A percentile compares a stretch with the other conserved stretches of the same genome.
Evolutionary conservation across 176 grass and related monocot species (phyloP).

Genomic region (Ensete ventricosum): DNA sequence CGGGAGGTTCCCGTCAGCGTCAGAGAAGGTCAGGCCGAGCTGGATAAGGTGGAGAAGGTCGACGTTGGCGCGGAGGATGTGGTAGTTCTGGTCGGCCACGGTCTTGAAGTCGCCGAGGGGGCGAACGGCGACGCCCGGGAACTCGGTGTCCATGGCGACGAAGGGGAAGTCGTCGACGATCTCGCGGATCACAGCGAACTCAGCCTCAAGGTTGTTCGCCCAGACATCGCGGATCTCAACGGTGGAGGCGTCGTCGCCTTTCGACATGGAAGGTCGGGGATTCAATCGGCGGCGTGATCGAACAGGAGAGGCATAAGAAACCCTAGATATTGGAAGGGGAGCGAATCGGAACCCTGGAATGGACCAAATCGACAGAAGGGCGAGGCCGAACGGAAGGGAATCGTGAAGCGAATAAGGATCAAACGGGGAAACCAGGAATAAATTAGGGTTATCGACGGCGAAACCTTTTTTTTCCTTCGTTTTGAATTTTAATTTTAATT

Average conservation of each 20-base stretch:
- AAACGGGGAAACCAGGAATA: too few relatives aligned
- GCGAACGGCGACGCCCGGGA: background rate
- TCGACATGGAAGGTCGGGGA: background rate
- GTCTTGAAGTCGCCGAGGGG: background rate
- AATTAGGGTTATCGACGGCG: too few relatives aligned
- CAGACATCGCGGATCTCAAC: conserved; percentile 4
- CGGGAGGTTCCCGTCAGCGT: conserved; percentile 1
- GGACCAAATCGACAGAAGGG: too few relatives aligned
- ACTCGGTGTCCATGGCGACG: conserved; percentile 1
- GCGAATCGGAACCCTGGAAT: background rate
- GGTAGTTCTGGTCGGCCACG: background rate
- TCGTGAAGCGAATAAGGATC: too few relatives aligned
- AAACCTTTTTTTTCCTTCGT: too few relatives aligned
- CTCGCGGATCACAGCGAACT: background rate
- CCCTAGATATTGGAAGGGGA: background rate
- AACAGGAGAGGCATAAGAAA: background rate
- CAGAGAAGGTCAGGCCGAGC: conserved; percentile 7
- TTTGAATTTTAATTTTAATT: too few relatives aligned
- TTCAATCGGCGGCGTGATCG: background rate
- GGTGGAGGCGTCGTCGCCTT: background rate
- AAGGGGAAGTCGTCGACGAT: background rate
- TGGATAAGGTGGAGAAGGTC: conserved; percentile 10
- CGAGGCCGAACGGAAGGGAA: too few relatives aligned
- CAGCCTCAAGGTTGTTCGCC: background rate
- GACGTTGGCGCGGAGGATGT: conserved; percentile 3